Conservation (phyloP, 345 rosid genomes). For the Corymbia maculata region DNA sequence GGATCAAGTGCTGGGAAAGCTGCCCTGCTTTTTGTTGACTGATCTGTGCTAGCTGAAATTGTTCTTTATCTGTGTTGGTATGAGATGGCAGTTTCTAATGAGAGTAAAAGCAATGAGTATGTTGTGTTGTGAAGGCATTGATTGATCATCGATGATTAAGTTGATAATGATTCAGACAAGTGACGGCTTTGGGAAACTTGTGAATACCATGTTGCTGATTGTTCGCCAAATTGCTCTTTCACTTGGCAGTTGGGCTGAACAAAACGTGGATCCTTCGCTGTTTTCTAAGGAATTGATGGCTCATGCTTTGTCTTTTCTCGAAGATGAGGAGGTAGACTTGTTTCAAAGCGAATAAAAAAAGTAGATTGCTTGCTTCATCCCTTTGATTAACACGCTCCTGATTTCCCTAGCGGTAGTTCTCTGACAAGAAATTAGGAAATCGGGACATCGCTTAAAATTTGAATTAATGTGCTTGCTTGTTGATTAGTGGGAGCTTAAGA, state of each 20-base stretch:
- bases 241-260: slow-evolving; percentile 70
- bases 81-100: not conserved
- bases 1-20: not conserved
- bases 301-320: slow-evolving; percentile 48
- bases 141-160: not conserved
- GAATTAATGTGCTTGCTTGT: not conserved
- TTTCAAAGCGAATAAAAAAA: not conserved
- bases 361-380: not conserved
- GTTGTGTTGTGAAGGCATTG: not conserved
- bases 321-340: slow-evolving; percentile 43
- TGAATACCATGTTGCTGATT: not conserved
- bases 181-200: not conserved
- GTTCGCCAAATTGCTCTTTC: not conserved
- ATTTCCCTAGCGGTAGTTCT: not conserved
- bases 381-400: not conserved
- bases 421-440: not conserved
- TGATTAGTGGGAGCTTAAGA: not conserved
- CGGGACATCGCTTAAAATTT: not conserved
- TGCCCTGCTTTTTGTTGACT: not conserved
- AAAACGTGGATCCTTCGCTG: slow-evolving; percentile 81
- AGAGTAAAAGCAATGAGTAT: not conserved
- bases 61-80: not conserved
- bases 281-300: slow-evolving; percentile 70
- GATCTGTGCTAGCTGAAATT: not conserved
- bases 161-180: not conserved